A percentile compares a stretch with the other conserved stretches of the same genome.
These are phyloP conservation scores for Coemansia sp. DNA, from an alignment of 192 early-diverging fungal species.

Conservation along the genomic window DNA sequence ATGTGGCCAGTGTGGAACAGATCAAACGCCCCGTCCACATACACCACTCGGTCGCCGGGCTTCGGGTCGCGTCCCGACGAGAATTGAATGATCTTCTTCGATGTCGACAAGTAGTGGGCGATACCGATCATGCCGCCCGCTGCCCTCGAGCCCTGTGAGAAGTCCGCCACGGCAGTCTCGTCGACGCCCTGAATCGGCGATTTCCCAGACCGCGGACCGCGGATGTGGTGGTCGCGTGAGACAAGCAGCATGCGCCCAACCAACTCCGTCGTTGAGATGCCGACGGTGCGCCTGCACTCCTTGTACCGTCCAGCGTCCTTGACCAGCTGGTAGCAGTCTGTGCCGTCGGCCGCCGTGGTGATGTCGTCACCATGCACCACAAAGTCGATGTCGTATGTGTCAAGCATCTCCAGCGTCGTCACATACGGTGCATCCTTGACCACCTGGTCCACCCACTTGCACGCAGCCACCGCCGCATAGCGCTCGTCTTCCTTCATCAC, in stretches of 20 bases:
- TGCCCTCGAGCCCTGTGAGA: conserved; percentile 40
- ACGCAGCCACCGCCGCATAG: conserved; percentile 92
- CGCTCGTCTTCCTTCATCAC: conserved; percentile 96
- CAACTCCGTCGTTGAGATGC: conserved; percentile 95
- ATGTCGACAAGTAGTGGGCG: conserved; percentile 88
- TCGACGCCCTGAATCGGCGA: conserved; percentile 63
- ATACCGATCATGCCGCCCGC: conserved; percentile 58
- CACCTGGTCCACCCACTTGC: conserved; percentile 96
- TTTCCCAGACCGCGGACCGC: conserved; percentile 51
- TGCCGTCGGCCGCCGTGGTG: conserved; percentile 93
- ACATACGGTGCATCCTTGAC: conserved; percentile 91
- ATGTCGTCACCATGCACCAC: conserved; percentile 98
- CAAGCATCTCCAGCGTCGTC: conserved; percentile 82
- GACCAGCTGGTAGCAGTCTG: conserved; percentile 94
- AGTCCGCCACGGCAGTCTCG: conserved; percentile 36
- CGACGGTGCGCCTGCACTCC: conserved; percentile 95
- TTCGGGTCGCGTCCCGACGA: conserved; percentile 78
- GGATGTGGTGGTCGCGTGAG: conserved; percentile 84
- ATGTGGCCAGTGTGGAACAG: conserved; percentile 96
- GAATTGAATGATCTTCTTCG: conserved; percentile 86
- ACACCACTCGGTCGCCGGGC: conserved; percentile 78
- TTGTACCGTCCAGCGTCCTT: conserved; percentile 94
- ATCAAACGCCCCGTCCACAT: conserved; percentile 96
- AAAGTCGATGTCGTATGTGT: conserved; percentile 87
- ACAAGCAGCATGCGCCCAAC: conserved; percentile 94